Percentiles rank a stretch among this genome's conserved stretches.
phyloP scores from a whole-genome alignment of 148 eudicot species.

The Simmondsia chinensis region DNA sequence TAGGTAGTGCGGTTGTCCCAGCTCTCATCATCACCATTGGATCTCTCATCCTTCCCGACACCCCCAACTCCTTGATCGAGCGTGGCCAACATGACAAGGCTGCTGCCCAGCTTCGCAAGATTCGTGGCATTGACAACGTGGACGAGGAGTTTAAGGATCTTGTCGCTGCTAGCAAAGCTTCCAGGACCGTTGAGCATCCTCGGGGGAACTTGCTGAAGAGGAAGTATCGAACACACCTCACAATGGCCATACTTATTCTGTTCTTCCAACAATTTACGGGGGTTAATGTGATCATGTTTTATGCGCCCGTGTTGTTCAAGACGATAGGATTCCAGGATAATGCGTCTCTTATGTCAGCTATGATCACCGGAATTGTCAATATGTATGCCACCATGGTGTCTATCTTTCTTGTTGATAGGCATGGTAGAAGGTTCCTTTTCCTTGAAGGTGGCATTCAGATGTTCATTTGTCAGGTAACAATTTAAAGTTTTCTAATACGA shows the following conservation, averaged over 20 bases:
- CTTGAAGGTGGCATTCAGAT: conserved; percentile 22
- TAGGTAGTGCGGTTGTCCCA: conserved; percentile 25
- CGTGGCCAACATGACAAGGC: conserved; percentile 25
- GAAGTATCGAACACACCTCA: conserved; percentile 30
- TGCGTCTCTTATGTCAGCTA: conserved; percentile 20
- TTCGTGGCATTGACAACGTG: conserved; percentile 27
- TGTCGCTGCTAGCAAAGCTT: conserved; percentile 15
- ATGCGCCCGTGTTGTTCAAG: conserved; percentile 31
- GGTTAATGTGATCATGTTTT: conserved; percentile 33
- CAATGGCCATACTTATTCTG: conserved; percentile 5
- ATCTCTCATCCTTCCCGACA: conserved; percentile 25
- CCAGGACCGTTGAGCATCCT: conserved; percentile 19
- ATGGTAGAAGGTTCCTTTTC: conserved; percentile 14
- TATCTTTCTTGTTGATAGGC: conserved; percentile 6
- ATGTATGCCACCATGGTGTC: conserved; percentile 12
- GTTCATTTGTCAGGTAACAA: conserved; percentile 16
- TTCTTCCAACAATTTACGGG: conserved; percentile 23
- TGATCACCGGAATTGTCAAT: conserved; percentile 20
- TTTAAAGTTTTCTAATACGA: too few relatives aligned
- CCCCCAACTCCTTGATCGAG: conserved; percentile 33
- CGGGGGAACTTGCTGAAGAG: conserved; percentile 16
- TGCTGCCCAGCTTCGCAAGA: conserved; percentile 2
- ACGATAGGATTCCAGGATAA: conserved; percentile 17
- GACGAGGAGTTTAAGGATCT: conserved; percentile 27
- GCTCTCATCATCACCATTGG: conserved; percentile 27